Base-by-base conservation (phyloP, 2,329 filamentous ascomycete species). In the Blastomyces parvus region DNA sequence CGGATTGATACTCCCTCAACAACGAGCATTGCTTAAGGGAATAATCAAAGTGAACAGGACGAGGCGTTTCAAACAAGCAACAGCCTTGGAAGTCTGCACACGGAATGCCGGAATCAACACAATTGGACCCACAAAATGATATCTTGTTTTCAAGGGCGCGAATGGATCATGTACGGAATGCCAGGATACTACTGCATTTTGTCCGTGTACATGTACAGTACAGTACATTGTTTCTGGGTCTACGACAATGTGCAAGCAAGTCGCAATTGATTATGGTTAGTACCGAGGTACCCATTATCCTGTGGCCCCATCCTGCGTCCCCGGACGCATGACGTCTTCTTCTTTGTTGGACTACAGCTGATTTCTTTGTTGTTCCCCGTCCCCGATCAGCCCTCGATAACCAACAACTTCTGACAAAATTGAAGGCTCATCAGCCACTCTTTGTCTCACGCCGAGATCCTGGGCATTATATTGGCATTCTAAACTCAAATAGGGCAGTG, bases 401-500 rank as follows among this genome's bases (percentile, higher is more conserved):
- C 56, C 38, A 36, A 57, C 33, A 33, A 36, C 33, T 9, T 40
- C 25, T 25, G 33, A 57, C 6, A 38, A 38, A 38, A 56, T 38
- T 4, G 17, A 36, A 38, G 38, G 56, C 38, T 59, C 56, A 27
- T 19, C 48, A 40, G 22, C 22, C 19, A 59, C 38, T 27, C 56
- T 30, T 46, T 59, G 56, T 59, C 46, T 44, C 22, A 30, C 56
- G 27, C 25, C 38, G 13, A 9, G 7, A 44, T 30, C 38, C 38
- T 59, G 22, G 56, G 46, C 22, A 59, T 42, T 59, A 42, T 42
- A 27, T 58, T 44, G 36, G 36, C 38, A 44, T 59, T 44, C 56
- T 59, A 59, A 44, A 22, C 56, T 44, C n/a, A 42, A 59, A 42
- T 59, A 59, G 56, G 56, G 56, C 22, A 58, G 27, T 59, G 56